Evolutionary conservation across 2,329 filamentous ascomycete species (phyloP).

Genomic region (Stenocarpella maydis): DNA sequence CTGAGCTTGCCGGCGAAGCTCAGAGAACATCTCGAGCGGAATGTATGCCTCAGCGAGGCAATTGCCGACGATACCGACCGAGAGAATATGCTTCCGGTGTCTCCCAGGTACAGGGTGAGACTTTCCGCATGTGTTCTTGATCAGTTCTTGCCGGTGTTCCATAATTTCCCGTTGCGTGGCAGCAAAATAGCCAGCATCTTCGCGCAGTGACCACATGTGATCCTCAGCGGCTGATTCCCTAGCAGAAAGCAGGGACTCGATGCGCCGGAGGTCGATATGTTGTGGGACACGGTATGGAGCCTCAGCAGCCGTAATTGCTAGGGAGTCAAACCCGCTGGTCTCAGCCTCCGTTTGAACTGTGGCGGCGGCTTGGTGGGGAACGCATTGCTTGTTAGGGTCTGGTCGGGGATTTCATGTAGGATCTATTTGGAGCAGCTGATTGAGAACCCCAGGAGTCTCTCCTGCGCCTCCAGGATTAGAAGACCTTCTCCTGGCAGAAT

Average conservation of each 20-base stretch:
- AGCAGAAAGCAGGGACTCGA: constrained; percentile 54
- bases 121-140: too few species aligned
- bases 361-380: constrained; percentile 37
- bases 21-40: constrained; percentile 49
- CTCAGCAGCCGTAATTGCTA: constrained; percentile 54
- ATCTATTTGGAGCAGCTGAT: constrained; percentile 54
- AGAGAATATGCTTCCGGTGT: too few species aligned
- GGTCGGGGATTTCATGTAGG: constrained; percentile 56
- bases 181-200: constrained; percentile 66
- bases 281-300: constrained; percentile 61
- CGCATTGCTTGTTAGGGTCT: constrained; percentile 41
- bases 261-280: constrained; percentile 52
- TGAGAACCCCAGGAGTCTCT: constrained; percentile 57
- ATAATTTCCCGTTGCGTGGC: too few species aligned
- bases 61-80: constrained; percentile 46
- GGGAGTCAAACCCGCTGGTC: constrained; percentile 45
- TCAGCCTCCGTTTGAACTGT: constrained; percentile 42
- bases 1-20: constrained; percentile 47
- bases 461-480: constrained; percentile 59
- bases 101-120: too few species aligned
- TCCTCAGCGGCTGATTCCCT: constrained; percentile 55
- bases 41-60: constrained; percentile 46
- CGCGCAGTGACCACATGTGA: constrained; percentile 62
- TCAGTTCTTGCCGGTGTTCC: too few species aligned
- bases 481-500: constrained; percentile 56